Evolutionary conservation across 345 rosid genomes (phyloP), one percentile per base, ranked within the genome.

Genomic region (Carallia brachiata): DNA sequence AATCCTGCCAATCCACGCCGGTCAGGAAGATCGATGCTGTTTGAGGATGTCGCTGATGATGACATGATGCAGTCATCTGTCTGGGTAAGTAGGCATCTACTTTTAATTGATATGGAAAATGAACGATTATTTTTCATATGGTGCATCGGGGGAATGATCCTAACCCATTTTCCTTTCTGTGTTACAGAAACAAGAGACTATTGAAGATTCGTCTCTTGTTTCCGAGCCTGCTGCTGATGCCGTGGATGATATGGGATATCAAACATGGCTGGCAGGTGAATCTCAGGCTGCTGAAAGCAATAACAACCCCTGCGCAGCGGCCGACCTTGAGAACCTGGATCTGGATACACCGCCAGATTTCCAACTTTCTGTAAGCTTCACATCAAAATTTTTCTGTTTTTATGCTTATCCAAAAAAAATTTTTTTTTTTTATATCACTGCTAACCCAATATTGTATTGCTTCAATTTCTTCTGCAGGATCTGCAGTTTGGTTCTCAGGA

Each of bases 281-380:
- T 88, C 91, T 78, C 84, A 87, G 82, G 84, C 77, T 61, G 78
- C 19, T 34, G 72, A 77, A 76, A 72, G 36, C 66, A 34, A 72
- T 30, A 28, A 58, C n/a, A 52, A 62, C 23, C 63, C 78, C 34
- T 83, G 66, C 65, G 87, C 90, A 56, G 74, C 87, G 54, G 67
- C 89, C 28, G 97, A 87, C 75, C 81, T 87, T 0, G 99, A 80
- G 65, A 89, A 85, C 70, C 81, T 84, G 30, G 92, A 85, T 19
- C 70, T 88, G 3, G 99, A 90, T 68, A 81, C 87, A 19, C 94
- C 94, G 0, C 98, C 98, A 37, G 96, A 88, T 65, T 74, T 87
- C 53, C 39, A 59, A n/a, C 83, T 85, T 66, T 48, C 90, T 56
- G 99, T 90, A 83, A 90, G 50, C 50, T 44, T 44, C 16, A 12